Percentiles rank a stretch among this genome's conserved stretches.
Evolutionary conservation across 164 flowering plant genomes (phyloP).

Genomic region (Magnolia officinalis): DNA sequence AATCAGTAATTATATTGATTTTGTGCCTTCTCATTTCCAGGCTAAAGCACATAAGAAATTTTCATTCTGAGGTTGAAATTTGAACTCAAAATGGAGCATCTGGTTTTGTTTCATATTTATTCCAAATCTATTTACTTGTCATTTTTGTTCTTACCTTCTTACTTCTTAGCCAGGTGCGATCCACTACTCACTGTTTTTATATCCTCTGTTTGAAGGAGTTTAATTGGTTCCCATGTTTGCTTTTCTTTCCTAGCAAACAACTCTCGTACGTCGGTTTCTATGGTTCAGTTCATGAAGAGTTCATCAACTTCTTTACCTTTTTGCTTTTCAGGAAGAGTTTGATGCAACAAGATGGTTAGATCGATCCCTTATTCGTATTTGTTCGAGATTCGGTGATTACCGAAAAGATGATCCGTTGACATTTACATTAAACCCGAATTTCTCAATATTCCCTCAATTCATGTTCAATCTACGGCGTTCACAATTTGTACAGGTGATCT

Average conservation of each 20-base stretch:
- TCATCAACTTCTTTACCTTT: neutral
- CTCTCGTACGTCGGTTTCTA: neutral
- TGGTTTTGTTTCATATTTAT: neutral
- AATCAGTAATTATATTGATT: neutral
- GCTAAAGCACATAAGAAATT: neutral
- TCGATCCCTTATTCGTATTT: slow-evolving; percentile 78
- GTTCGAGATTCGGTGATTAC: slow-evolving; percentile 95
- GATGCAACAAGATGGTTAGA: slow-evolving; percentile 98
- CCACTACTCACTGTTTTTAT: too few relatives aligned
- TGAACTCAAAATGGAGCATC: neutral
- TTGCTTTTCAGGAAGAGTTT: slow-evolving; percentile 68
- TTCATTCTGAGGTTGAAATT: neutral
- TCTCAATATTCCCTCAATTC: slow-evolving; percentile 92
- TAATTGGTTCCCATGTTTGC: too few relatives aligned
- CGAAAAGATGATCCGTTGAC: slow-evolving; percentile 93
- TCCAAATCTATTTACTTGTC: neutral
- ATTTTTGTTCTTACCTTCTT: neutral
- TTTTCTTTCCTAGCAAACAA: neutral
- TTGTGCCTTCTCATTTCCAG: neutral
- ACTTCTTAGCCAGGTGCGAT: neutral
- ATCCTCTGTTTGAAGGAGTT: too few relatives aligned
- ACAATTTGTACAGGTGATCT: slow-evolving; percentile 94
- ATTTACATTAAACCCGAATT: slow-evolving; percentile 74
- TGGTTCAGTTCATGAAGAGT: neutral
- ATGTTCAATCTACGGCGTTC: slow-evolving; percentile 93